Evolutionary conservation across 768 basidiomycete species (phyloP).

Genomic region (Lactarius akahatsu): DNA sequence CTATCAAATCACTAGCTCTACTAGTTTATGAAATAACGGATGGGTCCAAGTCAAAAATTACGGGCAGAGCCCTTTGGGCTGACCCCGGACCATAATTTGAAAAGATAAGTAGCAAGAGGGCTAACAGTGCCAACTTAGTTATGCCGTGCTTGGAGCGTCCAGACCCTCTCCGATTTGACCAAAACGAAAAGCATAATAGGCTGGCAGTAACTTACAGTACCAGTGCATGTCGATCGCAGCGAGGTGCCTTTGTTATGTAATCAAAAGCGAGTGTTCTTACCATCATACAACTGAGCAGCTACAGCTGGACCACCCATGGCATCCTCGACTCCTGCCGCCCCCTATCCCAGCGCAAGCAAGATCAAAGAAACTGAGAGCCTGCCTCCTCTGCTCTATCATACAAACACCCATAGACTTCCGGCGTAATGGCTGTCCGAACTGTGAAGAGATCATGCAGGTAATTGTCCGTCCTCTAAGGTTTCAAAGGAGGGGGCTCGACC

Average conservation of each 20-base stretch:
- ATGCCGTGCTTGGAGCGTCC: not conserved
- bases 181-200: not conserved
- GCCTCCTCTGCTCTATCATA: conserved; percentile 90
- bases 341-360: conserved; percentile 59
- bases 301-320: conserved; percentile 3
- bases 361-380: conserved; percentile 81
- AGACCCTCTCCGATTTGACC: not conserved
- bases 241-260: conserved; percentile 1
- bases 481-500: no score
- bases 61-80: no score
- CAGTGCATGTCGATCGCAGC: not conserved
- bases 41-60: not conserved
- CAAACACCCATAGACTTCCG: conserved; percentile 83
- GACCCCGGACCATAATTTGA: not conserved
- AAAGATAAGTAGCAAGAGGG: not conserved
- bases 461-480: not conserved
- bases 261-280: not conserved
- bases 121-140: not conserved
- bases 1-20: not conserved
- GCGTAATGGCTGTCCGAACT: conserved; percentile 90
- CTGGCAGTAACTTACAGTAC: no score
- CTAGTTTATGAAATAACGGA: not conserved
- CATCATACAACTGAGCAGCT: not conserved
- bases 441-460: conserved; percentile 93
- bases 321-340: conserved; percentile 29